Base-by-base conservation (phyloP, 352 stramenopile species). In the Phytophthora sojae region DNA sequence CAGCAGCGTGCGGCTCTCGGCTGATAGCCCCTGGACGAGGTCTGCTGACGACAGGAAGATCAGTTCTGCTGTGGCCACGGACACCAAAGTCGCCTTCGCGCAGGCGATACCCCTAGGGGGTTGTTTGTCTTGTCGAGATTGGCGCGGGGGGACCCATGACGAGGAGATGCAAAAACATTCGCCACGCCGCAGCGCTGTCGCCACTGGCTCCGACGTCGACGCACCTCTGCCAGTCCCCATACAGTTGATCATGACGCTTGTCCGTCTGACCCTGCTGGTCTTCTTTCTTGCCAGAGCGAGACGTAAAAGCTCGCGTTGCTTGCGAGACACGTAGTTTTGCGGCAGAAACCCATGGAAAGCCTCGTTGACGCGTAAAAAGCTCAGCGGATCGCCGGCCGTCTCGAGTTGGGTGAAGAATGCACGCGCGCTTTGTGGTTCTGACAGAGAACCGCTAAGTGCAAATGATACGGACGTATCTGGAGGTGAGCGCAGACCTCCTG, bases 391-490 rank as follows among this genome's bases (percentile, higher is more conserved):
- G 12, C 73, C 80, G 3, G 62, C 63, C 53, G 62, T 69, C 58
- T 92, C 84, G 4, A 92, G 68, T 62, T 92, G 82, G 14, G 68
- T 75, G 69, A 88, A 92, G 59, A 92, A 92, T 39, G 78, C 70
- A 14, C 64, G 66, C 2, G 76, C 70, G 2, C 64, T 78, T 63
- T 69, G 57, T 7, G 75, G 70, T 19, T 75, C 64, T 6, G 67
- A 61, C 4, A 90, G 73, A 21, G 79, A 67, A 23, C 82, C 84
- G 37, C 82, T 86, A 35, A 90, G 61, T 3, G 67, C 75, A 52
- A 92, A 92, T 0, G 80, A 69, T 30, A 84, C 67, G 11, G 79
- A 83, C 26, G 87, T 68, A 55, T 89, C 74, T 14, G 79, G 80
- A 9, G 84, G 79, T 9, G 76, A 67, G 0, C 29, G 67, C 8